A percentile compares a stretch with the other conserved stretches of the same genome.
Evolutionary conservation across 345 rosid genomes (phyloP).

Genomic region (Iberis pinnata): DNA sequence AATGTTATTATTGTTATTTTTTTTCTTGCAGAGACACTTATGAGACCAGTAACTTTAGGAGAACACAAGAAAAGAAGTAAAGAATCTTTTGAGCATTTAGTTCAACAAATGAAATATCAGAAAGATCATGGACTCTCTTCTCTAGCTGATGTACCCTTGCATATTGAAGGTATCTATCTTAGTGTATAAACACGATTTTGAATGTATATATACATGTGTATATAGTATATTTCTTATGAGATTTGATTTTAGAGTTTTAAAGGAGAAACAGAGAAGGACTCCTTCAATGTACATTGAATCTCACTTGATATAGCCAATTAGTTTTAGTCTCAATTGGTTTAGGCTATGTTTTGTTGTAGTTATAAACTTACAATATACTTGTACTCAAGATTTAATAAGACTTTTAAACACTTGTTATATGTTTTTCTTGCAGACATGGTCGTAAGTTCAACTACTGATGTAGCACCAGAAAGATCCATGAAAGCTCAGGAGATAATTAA

Average conservation of each 20-base stretch:
- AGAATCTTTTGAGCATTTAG: not conserved
- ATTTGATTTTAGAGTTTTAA: no score
- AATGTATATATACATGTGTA: no score
- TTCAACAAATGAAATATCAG: conserved; percentile 11
- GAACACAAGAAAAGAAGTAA: not conserved
- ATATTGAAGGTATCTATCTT: conserved; percentile 24
- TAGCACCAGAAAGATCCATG: not conserved
- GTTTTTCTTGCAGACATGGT: conserved; percentile 11
- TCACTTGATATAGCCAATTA: no score
- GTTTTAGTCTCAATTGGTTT: no score
- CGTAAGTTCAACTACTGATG: not conserved
- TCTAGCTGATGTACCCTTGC: conserved; percentile 23
- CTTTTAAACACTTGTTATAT: not conserved
- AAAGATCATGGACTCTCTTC: conserved; percentile 6
- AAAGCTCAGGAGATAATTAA: not conserved
- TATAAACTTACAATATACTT: no score
- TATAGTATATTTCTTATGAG: no score
- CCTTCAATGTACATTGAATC: no score
- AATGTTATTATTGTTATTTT: no score
- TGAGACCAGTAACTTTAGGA: not conserved
- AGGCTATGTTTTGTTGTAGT: no score
- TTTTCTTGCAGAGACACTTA: not conserved
- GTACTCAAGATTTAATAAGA: not conserved
- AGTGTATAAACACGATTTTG: no score
- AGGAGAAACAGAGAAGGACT: no score